These are phyloP conservation scores for Furculomyces boomerangus DNA, from an alignment of 371 early-diverging fungal species.

Conservation along the genomic window DNA sequence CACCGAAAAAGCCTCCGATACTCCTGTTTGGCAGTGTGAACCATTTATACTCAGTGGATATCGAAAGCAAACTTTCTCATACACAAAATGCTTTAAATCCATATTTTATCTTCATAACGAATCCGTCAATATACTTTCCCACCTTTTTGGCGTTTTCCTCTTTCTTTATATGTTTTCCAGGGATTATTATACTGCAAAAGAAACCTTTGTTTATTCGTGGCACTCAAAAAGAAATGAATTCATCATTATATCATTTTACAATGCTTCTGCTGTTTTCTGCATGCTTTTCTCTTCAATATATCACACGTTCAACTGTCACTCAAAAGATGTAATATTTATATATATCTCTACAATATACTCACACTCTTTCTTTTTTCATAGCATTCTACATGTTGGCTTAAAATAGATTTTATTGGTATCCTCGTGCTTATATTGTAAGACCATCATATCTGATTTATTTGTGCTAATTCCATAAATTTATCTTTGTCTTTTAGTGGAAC, in stretches of 20 bases:
- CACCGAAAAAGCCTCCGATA: no score
- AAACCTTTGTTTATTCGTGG: background rate
- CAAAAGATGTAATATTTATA: conserved; percentile 31
- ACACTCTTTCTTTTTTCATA: background rate
- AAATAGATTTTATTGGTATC: background rate
- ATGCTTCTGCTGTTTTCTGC: conserved; percentile 52
- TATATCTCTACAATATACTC: background rate
- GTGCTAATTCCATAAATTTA: background rate
- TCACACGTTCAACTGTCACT: conserved; percentile 77
- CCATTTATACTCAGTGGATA: conserved; percentile 56
- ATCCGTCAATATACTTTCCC: conserved; percentile 76
- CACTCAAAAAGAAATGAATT: background rate
- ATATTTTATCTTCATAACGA: conserved; percentile 51
- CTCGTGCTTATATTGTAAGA: conserved; percentile 1
- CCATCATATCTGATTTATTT: background rate
- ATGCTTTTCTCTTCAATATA: conserved; percentile 61
- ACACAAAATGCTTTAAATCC: conserved; percentile 45
- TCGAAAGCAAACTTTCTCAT: conserved; percentile 54
- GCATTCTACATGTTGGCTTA: background rate
- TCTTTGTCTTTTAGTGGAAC: background rate
- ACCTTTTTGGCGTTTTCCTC: conserved; percentile 49
- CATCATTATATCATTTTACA: conserved; percentile 24
- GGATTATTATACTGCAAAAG: background rate
- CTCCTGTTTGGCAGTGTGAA: background rate
- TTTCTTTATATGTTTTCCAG: conserved; percentile 32